Percentiles rank a stretch among this genome's conserved stretches.
Conservation (phyloP, 805 yeast genomes). For the Candida methanosorbosa region DNA sequence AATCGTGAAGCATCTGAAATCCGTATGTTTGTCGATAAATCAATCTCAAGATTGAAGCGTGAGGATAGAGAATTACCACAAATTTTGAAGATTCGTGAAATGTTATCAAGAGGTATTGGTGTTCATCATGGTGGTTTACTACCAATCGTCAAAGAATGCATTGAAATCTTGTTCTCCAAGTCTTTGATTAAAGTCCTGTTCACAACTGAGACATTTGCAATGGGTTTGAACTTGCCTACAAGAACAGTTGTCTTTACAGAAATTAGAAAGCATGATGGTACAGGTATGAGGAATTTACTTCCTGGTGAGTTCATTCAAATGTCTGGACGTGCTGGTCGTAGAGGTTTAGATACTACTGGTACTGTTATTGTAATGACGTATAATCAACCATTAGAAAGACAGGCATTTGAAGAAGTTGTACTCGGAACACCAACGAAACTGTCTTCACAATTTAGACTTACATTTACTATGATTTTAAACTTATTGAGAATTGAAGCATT, state of each 20-base stretch:
- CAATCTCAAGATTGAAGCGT: conserved; percentile 76
- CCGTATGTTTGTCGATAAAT: conserved; percentile 86
- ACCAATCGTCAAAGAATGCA: conserved; percentile 89
- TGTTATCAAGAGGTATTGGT: conserved; percentile 86
- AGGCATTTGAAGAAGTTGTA: conserved; percentile 68
- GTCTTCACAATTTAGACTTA: conserved; percentile 85
- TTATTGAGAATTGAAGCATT: conserved; percentile 87
- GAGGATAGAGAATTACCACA: conserved; percentile 95
- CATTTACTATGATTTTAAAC: conserved; percentile 92
- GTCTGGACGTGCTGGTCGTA: conserved; percentile 98
- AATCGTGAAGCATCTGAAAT: conserved; percentile 86
- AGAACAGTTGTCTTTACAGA: conserved; percentile 91
- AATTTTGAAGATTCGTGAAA: conserved; percentile 70
- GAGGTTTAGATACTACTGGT: conserved; percentile 91
- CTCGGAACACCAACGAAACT: conserved; percentile 87
- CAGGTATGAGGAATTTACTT: conserved; percentile 64
- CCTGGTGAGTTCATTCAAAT: conserved; percentile 98
- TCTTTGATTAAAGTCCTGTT: conserved; percentile 83
- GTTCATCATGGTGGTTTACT: conserved; percentile 92
- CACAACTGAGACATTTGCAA: conserved; percentile 98
- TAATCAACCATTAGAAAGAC: conserved; percentile 47
- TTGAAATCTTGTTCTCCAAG: conserved; percentile 84
- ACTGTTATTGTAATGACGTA: conserved; percentile 91
- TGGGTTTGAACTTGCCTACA: conserved; percentile 96
- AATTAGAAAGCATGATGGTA: conserved; percentile 85